Evolutionary conservation across 345 rosid species (phyloP), one percentile per base, ranked within the genome.

Genomic region (Heritiera fomes): DNA sequence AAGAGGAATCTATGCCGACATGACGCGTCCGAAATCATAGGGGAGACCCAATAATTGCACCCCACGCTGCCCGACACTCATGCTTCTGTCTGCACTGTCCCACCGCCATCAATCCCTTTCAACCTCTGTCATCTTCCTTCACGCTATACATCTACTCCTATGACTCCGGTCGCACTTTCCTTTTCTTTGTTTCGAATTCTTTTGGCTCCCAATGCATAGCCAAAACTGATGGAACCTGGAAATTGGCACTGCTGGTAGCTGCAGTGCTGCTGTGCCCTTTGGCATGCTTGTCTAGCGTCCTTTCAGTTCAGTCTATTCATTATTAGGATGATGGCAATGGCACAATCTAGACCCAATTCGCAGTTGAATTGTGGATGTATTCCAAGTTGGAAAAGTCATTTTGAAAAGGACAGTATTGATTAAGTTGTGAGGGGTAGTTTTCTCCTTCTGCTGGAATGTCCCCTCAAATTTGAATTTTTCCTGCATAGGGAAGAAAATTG

Each of bases 1-100:
- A 85, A 78, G 84, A 83, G 86, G 87, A 88, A 88, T 90, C 92
- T 86, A 89, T 86, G 88, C 86, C 80, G 88, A 88, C 89, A 79
- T 77, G 90, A 87, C 90, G 88, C 84, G 82, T 83, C 92, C 90
- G 86, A 78, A 84, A 89, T 88, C 90, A 90, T 88, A 87, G 88
- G 89, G 81, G 63, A 64, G 79, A 52, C 82, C 88, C 87, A 87
- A 86, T 87, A 75, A 89, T 90, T 85, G 87, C 83, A 43, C 82
- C 90, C 90, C 91, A 86, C 90, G 91, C 91, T 88, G 86, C 80
- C 88, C 89, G 87, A 87, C 92, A 87, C 32, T 41, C 69, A 85
- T 89, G 79, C 87, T 87, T 89, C 86, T 89, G 86, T 85, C 88
- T 83, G 78, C 14, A 30, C 78, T 71, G 62, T 28, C 82, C 61